Conservation (phyloP, 2,329 filamentous ascomycete genomes). For the Meredithiella fracta region DNA sequence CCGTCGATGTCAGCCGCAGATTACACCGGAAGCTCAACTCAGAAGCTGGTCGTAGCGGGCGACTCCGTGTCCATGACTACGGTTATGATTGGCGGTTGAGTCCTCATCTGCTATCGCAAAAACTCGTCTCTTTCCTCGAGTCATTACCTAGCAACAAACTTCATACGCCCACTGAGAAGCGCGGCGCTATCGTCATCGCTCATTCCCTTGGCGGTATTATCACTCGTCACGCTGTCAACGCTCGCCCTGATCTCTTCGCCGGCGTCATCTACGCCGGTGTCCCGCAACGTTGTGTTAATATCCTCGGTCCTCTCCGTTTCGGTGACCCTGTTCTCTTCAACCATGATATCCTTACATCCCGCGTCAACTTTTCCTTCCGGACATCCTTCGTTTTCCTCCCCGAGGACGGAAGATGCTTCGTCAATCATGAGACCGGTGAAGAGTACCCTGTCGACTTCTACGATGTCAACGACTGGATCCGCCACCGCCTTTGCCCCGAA, state of each 20-base stretch:
- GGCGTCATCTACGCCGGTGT: slow-evolving; percentile 76
- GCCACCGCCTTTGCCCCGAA: slow-evolving; percentile 38
- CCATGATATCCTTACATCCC: slow-evolving; percentile 74
- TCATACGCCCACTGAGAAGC: slow-evolving; percentile 31
- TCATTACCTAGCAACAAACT: slow-evolving; percentile 53
- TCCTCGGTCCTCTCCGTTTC: slow-evolving; percentile 73
- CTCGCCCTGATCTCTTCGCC: slow-evolving; percentile 66
- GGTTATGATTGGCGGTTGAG: slow-evolving; percentile 91
- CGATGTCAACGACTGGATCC: slow-evolving; percentile 61
- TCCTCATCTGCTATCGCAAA: slow-evolving; percentile 55
- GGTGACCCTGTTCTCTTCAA: slow-evolving; percentile 87
- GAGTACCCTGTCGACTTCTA: slow-evolving; percentile 76
- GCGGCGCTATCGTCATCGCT: slow-evolving; percentile 66
- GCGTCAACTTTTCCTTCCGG: slow-evolving; percentile 82
- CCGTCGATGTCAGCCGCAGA: slow-evolving; percentile 73
- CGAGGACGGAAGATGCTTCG: slow-evolving; percentile 72
- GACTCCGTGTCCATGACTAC: slow-evolving; percentile 70
- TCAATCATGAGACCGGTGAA: slow-evolving; percentile 66
- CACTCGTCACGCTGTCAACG: slow-evolving; percentile 73
- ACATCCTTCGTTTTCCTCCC: slow-evolving; percentile 76
- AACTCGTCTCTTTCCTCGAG: slow-evolving; percentile 58
- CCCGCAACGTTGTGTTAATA: slow-evolving; percentile 77
- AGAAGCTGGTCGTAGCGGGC: slow-evolving; percentile 55
- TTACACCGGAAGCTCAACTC: slow-evolving; percentile 64
- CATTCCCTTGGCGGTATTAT: slow-evolving; percentile 74